Conservation (phyloP, 106 monocot genomes). For the Dendrobium huoshanense region DNA sequence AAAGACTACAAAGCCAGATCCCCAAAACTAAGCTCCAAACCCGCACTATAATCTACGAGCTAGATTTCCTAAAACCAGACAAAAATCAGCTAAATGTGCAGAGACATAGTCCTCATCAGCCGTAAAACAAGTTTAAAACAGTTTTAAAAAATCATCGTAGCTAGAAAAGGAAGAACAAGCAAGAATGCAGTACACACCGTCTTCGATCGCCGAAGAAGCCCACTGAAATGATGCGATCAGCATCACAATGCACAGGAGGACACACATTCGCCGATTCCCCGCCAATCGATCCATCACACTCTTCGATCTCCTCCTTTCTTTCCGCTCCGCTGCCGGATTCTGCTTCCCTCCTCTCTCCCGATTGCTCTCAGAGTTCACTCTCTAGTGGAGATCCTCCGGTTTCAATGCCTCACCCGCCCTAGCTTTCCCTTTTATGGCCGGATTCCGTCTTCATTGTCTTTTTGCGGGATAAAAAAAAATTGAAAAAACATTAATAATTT, state of each 20-base stretch:
- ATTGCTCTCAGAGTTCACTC: neutral
- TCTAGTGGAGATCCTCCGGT: neutral
- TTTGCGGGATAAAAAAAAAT: neutral
- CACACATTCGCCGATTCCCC: neutral
- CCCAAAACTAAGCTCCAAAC: neutral
- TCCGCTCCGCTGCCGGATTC: neutral
- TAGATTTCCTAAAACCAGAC: neutral
- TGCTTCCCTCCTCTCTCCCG: neutral
- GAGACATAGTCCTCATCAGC: neutral
- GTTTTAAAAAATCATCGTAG: neutral
- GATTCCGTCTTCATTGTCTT: slow-evolving; percentile 1
- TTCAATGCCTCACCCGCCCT: neutral
- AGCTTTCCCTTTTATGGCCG: slow-evolving; percentile 4
- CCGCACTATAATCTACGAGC: neutral
- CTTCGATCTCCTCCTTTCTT: neutral
- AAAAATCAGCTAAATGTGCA: neutral
- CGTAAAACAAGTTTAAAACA: neutral
- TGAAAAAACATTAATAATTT: neutral
- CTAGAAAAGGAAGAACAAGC: neutral
- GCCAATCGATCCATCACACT: neutral
- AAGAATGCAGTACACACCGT: slow-evolving; percentile 8
- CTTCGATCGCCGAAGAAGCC: slow-evolving; percentile 2
- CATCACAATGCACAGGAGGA: neutral
- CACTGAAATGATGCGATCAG: neutral
- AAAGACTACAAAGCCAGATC: neutral